A percentile compares a stretch with the other conserved stretches of the same genome.
Evolutionary conservation across 1,139 yeast genomes (phyloP).

Genomic region (Saccharomyces hybrid): DNA sequence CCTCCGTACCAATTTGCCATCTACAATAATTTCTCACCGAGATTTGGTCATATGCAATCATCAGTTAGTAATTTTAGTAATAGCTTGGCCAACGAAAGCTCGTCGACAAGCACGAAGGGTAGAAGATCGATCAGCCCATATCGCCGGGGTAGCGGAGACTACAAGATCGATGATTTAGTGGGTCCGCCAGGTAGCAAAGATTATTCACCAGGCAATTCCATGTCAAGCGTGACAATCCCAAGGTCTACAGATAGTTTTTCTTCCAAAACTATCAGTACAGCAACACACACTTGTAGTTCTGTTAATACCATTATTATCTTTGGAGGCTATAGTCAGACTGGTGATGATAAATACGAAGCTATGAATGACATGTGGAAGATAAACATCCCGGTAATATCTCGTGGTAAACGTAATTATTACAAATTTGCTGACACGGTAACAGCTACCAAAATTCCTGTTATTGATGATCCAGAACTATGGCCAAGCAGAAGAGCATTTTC

Average conservation of each 20-base stretch:
- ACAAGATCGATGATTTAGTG: not conserved
- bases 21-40: slow-evolving; percentile 36
- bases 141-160: not conserved
- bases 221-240: not conserved
- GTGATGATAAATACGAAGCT: slow-evolving; percentile 33
- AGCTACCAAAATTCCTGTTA: slow-evolving; percentile 27
- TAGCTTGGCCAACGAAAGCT: not conserved
- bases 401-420: slow-evolving; percentile 32
- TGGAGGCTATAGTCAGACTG: slow-evolving; percentile 38
- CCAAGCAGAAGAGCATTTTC: slow-evolving; percentile 35
- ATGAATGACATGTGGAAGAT: slow-evolving; percentile 43
- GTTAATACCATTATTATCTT: slow-evolving; percentile 32
- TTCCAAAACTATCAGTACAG: not conserved
- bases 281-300: not conserved
- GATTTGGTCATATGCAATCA: slow-evolving; percentile 41
- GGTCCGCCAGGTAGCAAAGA: not conserved
- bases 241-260: not conserved
- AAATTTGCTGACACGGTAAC: slow-evolving; percentile 32
- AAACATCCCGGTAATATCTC: slow-evolving; percentile 35
- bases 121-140: not conserved
- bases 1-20: slow-evolving; percentile 36
- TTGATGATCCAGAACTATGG: slow-evolving; percentile 16
- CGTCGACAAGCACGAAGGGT: not conserved
- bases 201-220: not conserved
- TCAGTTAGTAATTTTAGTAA: slow-evolving; percentile 17